phyloP scores from a whole-genome alignment of 2,329 filamentous ascomycete genomes.

The Diaporthe helianthi region DNA sequence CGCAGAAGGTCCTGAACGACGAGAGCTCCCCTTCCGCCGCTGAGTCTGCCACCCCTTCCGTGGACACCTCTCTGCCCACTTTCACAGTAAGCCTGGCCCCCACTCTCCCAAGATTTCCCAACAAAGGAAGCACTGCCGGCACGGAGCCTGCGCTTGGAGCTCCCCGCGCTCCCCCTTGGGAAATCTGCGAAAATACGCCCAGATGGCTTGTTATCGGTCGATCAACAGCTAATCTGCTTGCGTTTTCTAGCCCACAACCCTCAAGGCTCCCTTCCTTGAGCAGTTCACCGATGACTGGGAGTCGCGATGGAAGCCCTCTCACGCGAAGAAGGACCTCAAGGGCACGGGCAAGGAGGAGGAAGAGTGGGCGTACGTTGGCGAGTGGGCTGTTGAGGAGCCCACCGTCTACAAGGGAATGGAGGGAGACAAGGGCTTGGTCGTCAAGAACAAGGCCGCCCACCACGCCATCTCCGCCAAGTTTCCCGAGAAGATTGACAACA shows the following conservation, averaged over 20 bases:
- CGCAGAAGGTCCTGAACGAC: conserved; percentile 61
- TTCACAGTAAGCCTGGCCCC: conserved; percentile 77
- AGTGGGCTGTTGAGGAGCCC: conserved; percentile 97
- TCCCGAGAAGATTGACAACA: conserved; percentile 94
- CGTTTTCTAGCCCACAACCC: conserved; percentile 72
- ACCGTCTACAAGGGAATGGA: conserved; percentile 88
- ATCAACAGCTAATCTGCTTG: conserved; percentile 20
- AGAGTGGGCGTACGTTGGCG: conserved; percentile 97
- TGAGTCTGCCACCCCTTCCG: conserved; percentile 60
- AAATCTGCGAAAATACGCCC: background rate
- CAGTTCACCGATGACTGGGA: conserved; percentile 99
- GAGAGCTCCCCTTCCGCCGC: conserved; percentile 51
- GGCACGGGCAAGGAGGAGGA: conserved; percentile 81
- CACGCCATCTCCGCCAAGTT: conserved; percentile 99
- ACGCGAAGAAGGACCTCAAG: conserved; percentile 89
- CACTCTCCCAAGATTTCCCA: background rate
- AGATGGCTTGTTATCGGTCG: background rate
- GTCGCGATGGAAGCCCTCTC: conserved; percentile 88
- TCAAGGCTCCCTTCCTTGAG: conserved; percentile 96
- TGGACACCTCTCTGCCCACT: conserved; percentile 72
- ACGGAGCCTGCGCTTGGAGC: conserved; percentile 14
- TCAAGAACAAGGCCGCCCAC: conserved; percentile 98
- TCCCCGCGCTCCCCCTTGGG: background rate
- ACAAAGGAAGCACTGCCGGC: conserved; percentile 6
- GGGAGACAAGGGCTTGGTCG: conserved; percentile 93